Percentiles rank a stretch among this genome's conserved stretches.
Evolutionary conservation across 1,284 basidiomycete genomes (phyloP).

Genomic region (Cutaneotrichosporon spelunceum): DNA sequence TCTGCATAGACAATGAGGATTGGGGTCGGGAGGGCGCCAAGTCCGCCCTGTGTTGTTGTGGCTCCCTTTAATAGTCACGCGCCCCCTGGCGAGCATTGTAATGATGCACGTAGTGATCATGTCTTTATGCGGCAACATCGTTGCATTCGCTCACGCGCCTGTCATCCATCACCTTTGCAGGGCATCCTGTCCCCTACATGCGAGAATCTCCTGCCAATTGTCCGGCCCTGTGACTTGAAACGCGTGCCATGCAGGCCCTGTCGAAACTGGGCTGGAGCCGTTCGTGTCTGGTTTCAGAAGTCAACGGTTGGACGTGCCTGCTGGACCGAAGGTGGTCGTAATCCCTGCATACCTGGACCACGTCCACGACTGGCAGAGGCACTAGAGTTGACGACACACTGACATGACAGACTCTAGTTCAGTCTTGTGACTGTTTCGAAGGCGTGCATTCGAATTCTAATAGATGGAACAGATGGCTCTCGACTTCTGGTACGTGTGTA

Average conservation of each 20-base stretch:
- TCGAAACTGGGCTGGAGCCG: background rate
- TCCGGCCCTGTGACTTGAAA: too few species aligned
- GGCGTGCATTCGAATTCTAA: conserved; percentile 2
- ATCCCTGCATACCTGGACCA: background rate
- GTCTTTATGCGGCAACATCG: background rate
- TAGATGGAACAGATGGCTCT: background rate
- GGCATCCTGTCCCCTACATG: too few species aligned
- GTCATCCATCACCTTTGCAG: too few species aligned
- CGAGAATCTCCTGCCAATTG: too few species aligned
- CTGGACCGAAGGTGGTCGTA: background rate
- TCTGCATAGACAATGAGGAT: conserved; percentile 22
- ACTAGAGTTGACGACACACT: too few species aligned
- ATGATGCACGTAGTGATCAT: conserved; percentile 14
- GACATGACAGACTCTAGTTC: too few species aligned
- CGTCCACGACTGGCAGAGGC: background rate
- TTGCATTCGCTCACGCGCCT: background rate
- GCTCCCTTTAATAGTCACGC: conserved; percentile 8
- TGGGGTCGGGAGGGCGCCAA: conserved; percentile 45
- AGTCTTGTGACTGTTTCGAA: too few species aligned
- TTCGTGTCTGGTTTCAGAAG: background rate
- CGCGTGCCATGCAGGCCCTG: too few species aligned
- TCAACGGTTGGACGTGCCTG: too few species aligned
- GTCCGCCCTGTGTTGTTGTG: conserved; percentile 6
- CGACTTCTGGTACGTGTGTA: background rate
- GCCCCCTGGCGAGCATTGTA: conserved; percentile 5